phyloP scores from a whole-genome alignment of 176 grass and related monocot genomes.

The Avena sativa region DNA sequence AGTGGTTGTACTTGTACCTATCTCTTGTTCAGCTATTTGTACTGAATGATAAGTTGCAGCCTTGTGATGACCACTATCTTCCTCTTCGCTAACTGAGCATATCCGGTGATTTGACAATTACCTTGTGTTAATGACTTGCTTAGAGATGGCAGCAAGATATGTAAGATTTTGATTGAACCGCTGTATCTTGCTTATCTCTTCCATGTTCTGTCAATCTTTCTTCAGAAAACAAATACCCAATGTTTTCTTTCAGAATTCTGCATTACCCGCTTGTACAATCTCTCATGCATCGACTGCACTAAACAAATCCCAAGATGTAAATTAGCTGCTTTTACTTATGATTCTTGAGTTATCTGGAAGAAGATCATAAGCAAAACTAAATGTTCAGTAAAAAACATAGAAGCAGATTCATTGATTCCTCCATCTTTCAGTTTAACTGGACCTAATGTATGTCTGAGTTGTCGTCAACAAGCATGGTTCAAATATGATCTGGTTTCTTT shows the following conservation, averaged over 20 bases:
- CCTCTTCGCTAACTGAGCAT: constrained; percentile 37
- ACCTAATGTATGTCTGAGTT: not conserved
- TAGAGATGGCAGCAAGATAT: constrained; percentile 40
- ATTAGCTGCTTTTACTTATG: not conserved
- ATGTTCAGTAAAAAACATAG: not conserved
- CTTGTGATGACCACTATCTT: constrained; percentile 28
- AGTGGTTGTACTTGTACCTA: too few relatives aligned
- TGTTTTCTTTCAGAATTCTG: not conserved
- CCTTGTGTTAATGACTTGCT: constrained; percentile 41
- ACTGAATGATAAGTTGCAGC: too few relatives aligned
- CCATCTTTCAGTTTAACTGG: not conserved
- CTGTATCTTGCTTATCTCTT: constrained; percentile 51
- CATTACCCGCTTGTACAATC: not conserved
- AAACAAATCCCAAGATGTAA: not conserved
- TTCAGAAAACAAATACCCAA: not conserved
- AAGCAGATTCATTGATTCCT: not conserved
- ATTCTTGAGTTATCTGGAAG: not conserved
- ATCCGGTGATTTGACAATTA: constrained; percentile 45
- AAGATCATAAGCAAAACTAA: not conserved
- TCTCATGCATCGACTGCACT: not conserved
- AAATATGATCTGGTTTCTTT: not conserved
- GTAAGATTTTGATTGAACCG: constrained; percentile 45
- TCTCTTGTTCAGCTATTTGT: too few relatives aligned
- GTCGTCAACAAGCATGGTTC: not conserved
- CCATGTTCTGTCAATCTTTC: constrained; percentile 53